These are phyloP conservation scores for Choanephora cucurbitarum DNA, from an alignment of 371 early-diverging fungal genomes.

Conservation along the genomic window DNA sequence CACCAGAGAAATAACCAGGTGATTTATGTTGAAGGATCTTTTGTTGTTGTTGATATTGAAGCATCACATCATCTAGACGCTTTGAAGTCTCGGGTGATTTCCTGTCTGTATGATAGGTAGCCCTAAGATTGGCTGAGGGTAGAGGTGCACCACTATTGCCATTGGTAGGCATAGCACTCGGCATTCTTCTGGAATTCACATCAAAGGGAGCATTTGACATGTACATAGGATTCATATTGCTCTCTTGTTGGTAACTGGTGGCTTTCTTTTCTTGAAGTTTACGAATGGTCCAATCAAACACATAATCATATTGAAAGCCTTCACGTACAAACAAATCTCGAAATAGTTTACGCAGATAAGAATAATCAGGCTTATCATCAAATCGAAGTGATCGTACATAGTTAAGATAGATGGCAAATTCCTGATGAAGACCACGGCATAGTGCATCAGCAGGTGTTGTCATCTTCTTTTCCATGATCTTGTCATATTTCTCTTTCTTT, in stretches of 20 bases:
- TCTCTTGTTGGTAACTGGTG: slow-evolving; percentile 11
- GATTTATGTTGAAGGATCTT: slow-evolving; percentile 37
- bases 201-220: slow-evolving; percentile 21
- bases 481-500: slow-evolving; percentile 99
- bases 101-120: slow-evolving; percentile 40
- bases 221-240: slow-evolving; percentile 10
- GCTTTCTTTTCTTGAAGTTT: slow-evolving; percentile 45
- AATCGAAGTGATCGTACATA: slow-evolving; percentile 97
- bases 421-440: slow-evolving; percentile 96
- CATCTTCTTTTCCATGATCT: slow-evolving; percentile 99
- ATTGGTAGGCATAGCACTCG: slow-evolving; percentile 20
- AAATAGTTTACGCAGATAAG: slow-evolving; percentile 95
- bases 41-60: slow-evolving; percentile 53
- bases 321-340: slow-evolving; percentile 94
- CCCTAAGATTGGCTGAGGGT: slow-evolving; percentile 30
- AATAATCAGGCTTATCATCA: slow-evolving; percentile 99
- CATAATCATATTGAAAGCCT: slow-evolving; percentile 94
- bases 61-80: slow-evolving; percentile 53
- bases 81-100: slow-evolving; percentile 53
- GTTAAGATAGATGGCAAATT: slow-evolving; percentile 96
- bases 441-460: slow-evolving; percentile 94
- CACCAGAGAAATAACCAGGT: slow-evolving; percentile 15
- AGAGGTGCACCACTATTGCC: slow-evolving; percentile 31
- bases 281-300: slow-evolving; percentile 95
- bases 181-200: slow-evolving; percentile 13